Percentiles rank a stretch among this genome's conserved stretches.
phyloP scores from a whole-genome alignment of 179 eudicot genomes.

The Beta lomatogona region DNA sequence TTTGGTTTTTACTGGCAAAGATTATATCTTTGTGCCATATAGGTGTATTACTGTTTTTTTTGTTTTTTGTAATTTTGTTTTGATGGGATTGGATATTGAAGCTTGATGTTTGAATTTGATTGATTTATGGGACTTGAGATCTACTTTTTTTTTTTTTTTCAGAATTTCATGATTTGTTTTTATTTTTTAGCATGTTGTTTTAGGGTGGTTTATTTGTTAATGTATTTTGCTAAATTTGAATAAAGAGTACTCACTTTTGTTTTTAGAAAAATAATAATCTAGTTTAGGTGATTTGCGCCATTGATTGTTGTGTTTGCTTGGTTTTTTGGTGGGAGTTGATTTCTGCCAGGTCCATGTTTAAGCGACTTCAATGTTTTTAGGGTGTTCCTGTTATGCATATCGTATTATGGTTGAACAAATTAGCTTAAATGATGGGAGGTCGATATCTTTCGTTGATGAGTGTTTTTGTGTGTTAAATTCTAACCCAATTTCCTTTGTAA shows the following conservation, averaged over 20 bases:
- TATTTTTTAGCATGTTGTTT: neutral
- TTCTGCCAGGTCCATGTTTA: neutral
- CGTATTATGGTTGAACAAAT: too few species aligned
- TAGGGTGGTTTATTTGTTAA: neutral
- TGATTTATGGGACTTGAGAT: neutral
- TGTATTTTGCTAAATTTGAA: neutral
- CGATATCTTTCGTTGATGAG: too few species aligned
- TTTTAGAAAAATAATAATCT: too few species aligned
- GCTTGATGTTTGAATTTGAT: neutral
- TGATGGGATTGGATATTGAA: neutral
- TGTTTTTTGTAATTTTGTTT: neutral
- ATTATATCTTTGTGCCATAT: neutral
- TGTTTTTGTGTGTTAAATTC: too few species aligned
- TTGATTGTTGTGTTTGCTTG: neutral
- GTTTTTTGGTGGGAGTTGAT: neutral
- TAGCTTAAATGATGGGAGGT: too few species aligned
- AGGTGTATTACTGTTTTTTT: neutral
- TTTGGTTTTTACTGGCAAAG: too few species aligned
- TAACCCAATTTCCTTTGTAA: too few species aligned
- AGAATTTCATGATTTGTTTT: neutral
- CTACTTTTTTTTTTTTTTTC: neutral
- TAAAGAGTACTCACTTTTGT: too few species aligned
- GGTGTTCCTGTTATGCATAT: too few species aligned
- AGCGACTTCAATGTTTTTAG: too few species aligned
- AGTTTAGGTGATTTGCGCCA: neutral